Evolutionary conservation across 106 monocot species (phyloP).

Genomic region (Acorus gramineus): DNA sequence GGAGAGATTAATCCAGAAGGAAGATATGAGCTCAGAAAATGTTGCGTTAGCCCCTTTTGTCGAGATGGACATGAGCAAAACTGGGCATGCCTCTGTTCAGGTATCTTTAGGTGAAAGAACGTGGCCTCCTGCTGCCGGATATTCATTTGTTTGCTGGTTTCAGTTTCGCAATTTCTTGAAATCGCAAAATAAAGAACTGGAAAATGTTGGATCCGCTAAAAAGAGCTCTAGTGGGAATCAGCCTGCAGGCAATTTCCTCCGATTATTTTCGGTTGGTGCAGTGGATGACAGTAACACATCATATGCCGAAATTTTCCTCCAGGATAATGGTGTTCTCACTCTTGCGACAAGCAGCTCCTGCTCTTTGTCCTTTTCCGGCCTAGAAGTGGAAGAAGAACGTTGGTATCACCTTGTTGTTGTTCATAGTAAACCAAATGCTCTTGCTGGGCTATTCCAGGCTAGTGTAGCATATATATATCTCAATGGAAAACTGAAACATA

Average conservation of each 20-base stretch:
- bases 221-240: constrained; percentile 17
- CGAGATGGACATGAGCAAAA: constrained; percentile 91
- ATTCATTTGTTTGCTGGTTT: constrained; percentile 99
- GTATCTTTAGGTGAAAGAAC: constrained; percentile 98
- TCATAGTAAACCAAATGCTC: constrained; percentile 96
- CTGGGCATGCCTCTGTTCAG: constrained; percentile 86
- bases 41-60: constrained; percentile 83
- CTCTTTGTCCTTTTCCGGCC: constrained; percentile 62
- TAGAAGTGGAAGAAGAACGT: constrained; percentile 82
- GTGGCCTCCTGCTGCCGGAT: constrained; percentile 98
- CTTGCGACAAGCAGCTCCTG: constrained; percentile 85
- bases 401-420: constrained; percentile 98
- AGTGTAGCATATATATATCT: constrained; percentile 85
- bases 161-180: constrained; percentile 62
- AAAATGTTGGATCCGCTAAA: constrained; percentile 27
- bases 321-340: constrained; percentile 76
- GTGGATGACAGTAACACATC: constrained; percentile 64
- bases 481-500: constrained; percentile 87
- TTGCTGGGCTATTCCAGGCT: constrained; percentile 93
- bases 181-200: constrained; percentile 50
- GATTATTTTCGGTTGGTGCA: constrained; percentile 84
- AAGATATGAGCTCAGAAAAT: constrained; percentile 51
- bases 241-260: constrained; percentile 42
- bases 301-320: constrained; percentile 75
- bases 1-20: constrained; percentile 64